These are phyloP conservation scores for Cladosporium austrohemisphaericum DNA, from an alignment of 2,329 filamentous ascomycete species.

Conservation along the genomic window DNA sequence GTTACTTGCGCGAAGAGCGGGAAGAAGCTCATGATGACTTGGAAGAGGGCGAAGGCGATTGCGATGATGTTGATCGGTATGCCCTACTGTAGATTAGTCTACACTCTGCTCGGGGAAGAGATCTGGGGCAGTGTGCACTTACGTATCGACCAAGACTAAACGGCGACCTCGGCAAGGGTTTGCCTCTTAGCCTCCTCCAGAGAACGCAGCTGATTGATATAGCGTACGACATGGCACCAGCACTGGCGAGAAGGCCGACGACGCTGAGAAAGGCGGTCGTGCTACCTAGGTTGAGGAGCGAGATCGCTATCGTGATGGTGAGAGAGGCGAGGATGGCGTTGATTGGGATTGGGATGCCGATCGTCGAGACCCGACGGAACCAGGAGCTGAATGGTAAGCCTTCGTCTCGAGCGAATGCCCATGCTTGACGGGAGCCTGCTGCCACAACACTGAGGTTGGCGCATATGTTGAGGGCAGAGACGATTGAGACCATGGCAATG, in stretches of 20 bases:
- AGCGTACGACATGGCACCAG: slow-evolving; percentile 39
- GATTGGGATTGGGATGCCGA: background rate
- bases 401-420: slow-evolving; percentile 38
- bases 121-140: too few relatives aligned
- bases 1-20: slow-evolving; percentile 17
- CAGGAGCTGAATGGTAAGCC: background rate
- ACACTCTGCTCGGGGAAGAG: too few relatives aligned
- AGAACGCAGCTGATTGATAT: slow-evolving; percentile 31
- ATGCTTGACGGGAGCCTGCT: slow-evolving; percentile 39
- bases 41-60: slow-evolving; percentile 26
- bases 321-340: slow-evolving; percentile 37
- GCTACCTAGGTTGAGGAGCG: background rate
- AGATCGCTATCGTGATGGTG: background rate
- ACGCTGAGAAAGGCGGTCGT: background rate
- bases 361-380: background rate
- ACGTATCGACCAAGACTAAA: slow-evolving; percentile 22
- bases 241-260: slow-evolving; percentile 20
- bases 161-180: slow-evolving; percentile 23
- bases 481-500: slow-evolving; percentile 28
- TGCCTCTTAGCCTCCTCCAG: background rate
- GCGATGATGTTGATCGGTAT: slow-evolving; percentile 24
- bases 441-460: background rate
- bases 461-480: slow-evolving; percentile 22
- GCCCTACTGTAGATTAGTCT: too few relatives aligned
- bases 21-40: slow-evolving; percentile 20